Evolutionary conservation across 2,329 filamentous ascomycete genomes (phyloP), one percentile per base, ranked within the genome.

Genomic region (Xylaria sp.): DNA sequence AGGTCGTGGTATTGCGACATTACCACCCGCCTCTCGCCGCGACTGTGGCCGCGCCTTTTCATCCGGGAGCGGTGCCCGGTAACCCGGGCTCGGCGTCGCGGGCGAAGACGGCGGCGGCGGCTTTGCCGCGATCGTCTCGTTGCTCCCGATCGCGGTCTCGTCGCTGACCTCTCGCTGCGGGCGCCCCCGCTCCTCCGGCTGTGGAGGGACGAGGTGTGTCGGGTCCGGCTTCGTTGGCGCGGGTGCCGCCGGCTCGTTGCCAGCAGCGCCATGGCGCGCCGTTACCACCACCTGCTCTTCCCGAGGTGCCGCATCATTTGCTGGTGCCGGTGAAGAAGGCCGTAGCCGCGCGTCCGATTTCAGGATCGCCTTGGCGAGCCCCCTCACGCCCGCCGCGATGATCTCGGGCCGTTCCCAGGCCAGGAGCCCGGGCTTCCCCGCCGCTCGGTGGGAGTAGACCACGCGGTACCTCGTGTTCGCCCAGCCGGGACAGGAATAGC

Each of bases 401-500:
- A 78, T 61, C 26, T 78, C 75, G 1, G 79, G 78, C 16, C 74
- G 67, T 53, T 81, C 78, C 75, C 77, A 80, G 9, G 76, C 73
- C 29, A 83, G 60, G 29, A 82, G 67, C 0, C 78, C 78, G 0
- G 76, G 69, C 4, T 66, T 68, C 2, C 77, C 78, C 4, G 63
- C 11, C 0, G 70, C 69, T 24, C 78, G 72, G 44, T 72, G 71
- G 17, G 72, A 67, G 51, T 75, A 69, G 1, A 80, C 59, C 1
- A 82, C 73, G 11, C 75, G 66, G 55, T 77, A 82, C 6, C 67
- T 69, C 13, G 69, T 55, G 7, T 70, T 74, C 0, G 72, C 80
- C 80, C 80, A 83, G n/a, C 68, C 70, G 1, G 79, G 78, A 43
- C 78, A 81, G 1, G 70, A 69, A 52, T 82, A 81, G 1, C 41